Base-by-base conservation (phyloP, 2,329 filamentous ascomycete genomes). In the Aureobasidium sp. region DNA sequence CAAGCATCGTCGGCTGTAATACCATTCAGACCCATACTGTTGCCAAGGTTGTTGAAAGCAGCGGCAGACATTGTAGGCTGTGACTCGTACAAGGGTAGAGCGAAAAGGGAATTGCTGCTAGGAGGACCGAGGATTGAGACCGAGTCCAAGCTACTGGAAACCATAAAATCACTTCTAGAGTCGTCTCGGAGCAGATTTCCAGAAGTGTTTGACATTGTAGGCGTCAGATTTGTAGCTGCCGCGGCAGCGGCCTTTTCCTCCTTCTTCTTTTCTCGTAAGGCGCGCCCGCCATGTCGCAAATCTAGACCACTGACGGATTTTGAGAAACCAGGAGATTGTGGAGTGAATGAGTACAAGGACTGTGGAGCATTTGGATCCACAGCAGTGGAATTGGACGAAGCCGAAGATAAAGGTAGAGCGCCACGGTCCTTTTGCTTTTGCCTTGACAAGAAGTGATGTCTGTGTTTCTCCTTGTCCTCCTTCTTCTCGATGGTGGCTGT, bases 251-350 rank as follows among this genome's bases (percentile, higher is more conserved):
- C 76, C 64, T 81, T 81, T 63, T 81, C 79, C 67, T 81, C 79
- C 63, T 79, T 81, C 66, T 80, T 80, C 65, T 93, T 96, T 70
- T 96, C 91, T 41, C 89, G 83, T 49, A 92, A 74, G 7, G 86
- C 88, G 45, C 88, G 83, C 1, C 87, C 89, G 45, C 88, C 90
- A 75, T 93, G 89, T 57, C 90, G 81, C 30, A 93, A 76, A 73
- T 93, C 90, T 47, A 93, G 78, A 0, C 88, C 89, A 63, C 89
- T 93, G 70, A 94, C 89, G 3, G 87, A 88, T 75, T 94, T 95
- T 41, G 86, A 81, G 71, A 97, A 96, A 36, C 83, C 86, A 1
- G 89, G 88, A 63, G 87, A 91, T 8, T 86, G 81, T 1, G 89
- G 89, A 1, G 89, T 88, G 73, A 93, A 92, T 64, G 85, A 91